A percentile compares a stretch with the other conserved stretches of the same genome.
phyloP scores from a whole-genome alignment of 805 yeast species.

The Metschnikowia orientalis region DNA sequence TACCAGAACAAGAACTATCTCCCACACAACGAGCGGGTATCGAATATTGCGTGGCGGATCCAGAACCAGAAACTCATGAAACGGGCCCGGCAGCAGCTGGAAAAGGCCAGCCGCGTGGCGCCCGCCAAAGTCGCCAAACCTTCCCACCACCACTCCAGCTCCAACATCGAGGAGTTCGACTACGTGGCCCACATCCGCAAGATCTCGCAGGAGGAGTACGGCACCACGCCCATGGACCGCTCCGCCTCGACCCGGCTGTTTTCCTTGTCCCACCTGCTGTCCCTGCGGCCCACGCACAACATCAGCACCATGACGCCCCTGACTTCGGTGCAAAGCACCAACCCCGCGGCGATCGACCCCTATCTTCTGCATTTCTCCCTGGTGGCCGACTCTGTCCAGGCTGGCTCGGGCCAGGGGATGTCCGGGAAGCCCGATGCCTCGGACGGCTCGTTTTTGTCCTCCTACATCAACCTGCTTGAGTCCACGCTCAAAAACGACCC shows the following conservation, averaged over 20 bases:
- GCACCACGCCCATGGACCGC: constrained; percentile 1
- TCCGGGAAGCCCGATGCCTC: neutral
- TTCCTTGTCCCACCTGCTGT: neutral
- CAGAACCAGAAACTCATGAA: constrained; percentile 32
- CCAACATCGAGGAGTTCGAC: constrained; percentile 39
- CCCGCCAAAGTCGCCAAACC: constrained; percentile 2
- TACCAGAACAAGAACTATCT: constrained; percentile 38
- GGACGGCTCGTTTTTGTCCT: constrained; percentile 27
- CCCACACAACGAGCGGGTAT: constrained; percentile 40
- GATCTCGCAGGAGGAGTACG: constrained; percentile 37
- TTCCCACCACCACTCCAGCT: constrained; percentile 17
- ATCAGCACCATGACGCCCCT: constrained; percentile 1
- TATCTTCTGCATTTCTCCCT: constrained; percentile 4
- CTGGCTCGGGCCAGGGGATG: no score
- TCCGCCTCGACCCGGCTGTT: constrained; percentile 4
- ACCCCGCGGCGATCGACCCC: constrained; percentile 4
- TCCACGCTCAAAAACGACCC: constrained; percentile 30
- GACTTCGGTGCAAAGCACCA: neutral
- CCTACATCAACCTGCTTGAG: constrained; percentile 38
- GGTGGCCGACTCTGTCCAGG: neutral
- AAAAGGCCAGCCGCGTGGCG: constrained; percentile 1
- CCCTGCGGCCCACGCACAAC: constrained; percentile 3
- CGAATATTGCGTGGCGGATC: constrained; percentile 44
- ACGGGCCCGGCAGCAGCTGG: constrained; percentile 4
- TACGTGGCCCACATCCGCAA: constrained; percentile 43